Conservation (phyloP, 768 basidiomycete genomes). For the Nidula microcarpa region DNA sequence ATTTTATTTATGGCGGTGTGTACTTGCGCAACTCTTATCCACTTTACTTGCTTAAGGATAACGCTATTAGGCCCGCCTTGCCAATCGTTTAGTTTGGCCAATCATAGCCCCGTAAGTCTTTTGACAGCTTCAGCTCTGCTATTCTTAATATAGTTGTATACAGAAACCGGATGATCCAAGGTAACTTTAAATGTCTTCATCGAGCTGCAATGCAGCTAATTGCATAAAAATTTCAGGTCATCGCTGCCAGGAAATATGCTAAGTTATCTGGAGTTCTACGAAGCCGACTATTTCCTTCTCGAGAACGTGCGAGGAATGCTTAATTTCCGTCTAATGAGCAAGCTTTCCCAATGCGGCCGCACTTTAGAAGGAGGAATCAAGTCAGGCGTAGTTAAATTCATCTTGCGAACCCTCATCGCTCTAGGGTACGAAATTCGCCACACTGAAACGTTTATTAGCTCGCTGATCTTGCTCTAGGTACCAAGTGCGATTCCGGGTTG, state of each 20-base stretch:
- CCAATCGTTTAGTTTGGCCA: conserved; percentile 67
- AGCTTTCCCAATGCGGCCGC: conserved; percentile 15
- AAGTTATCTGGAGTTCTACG: conserved; percentile 62
- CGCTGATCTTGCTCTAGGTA: conserved; percentile 35
- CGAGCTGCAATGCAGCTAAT: no score
- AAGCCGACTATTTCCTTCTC: conserved; percentile 60
- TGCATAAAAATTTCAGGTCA: conserved; percentile 31
- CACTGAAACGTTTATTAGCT: no score
- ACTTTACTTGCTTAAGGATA: no score
- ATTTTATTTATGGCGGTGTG: conserved; percentile 74
- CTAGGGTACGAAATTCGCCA: conserved; percentile 48
- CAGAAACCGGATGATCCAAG: conserved; percentile 61
- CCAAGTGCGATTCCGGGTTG: conserved; percentile 60
- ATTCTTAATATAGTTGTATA: conserved; percentile 1
- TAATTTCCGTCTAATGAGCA: conserved; percentile 42
- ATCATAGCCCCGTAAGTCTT: conserved; percentile 50
- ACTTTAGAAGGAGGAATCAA: conserved; percentile 36
- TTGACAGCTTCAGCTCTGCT: neutral
- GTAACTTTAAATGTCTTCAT: conserved; percentile 19
- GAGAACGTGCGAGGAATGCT: conserved; percentile 73
- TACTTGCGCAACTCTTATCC: neutral
- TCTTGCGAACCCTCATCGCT: conserved; percentile 53
- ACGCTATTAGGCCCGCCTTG: conserved; percentile 62
- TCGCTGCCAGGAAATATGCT: conserved; percentile 70
- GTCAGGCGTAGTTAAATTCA: conserved; percentile 64